Evolutionary conservation across 352 stramenopile genomes (phyloP).

Genomic region (Phytophthora citrophthora): DNA sequence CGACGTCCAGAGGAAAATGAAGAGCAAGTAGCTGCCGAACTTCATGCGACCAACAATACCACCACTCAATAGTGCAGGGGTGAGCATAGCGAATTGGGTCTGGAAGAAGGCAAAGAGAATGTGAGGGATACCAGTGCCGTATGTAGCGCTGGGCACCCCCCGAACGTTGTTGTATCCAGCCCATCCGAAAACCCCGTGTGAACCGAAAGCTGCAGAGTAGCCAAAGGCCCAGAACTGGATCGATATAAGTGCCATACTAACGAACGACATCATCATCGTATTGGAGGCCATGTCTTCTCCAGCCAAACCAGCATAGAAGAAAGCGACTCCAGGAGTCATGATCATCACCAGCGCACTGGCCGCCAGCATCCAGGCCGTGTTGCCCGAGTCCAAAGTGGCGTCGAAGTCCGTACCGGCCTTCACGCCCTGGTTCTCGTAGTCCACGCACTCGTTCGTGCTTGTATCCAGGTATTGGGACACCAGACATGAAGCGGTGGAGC

Average conservation of each 20-base stretch:
- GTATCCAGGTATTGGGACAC: slow-evolving; percentile 52
- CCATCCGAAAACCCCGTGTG: slow-evolving; percentile 70
- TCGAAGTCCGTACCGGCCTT: slow-evolving; percentile 31
- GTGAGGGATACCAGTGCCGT: slow-evolving; percentile 69
- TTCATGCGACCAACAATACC: slow-evolving; percentile 88
- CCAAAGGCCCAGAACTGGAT: slow-evolving; percentile 86
- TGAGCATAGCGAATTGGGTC: slow-evolving; percentile 85
- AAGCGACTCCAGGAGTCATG: slow-evolving; percentile 33
- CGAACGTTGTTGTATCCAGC: slow-evolving; percentile 69
- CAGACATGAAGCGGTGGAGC: slow-evolving; percentile 36
- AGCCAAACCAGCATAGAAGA: slow-evolving; percentile 83
- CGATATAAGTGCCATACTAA: slow-evolving; percentile 77
- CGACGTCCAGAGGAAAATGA: slow-evolving; percentile 81
- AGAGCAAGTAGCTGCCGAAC: slow-evolving; percentile 77
- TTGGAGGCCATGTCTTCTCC: slow-evolving; percentile 81
- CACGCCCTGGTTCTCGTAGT: slow-evolving; percentile 42
- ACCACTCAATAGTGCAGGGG: slow-evolving; percentile 73
- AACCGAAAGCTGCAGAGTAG: slow-evolving; percentile 77
- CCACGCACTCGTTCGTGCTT: slow-evolving; percentile 42
- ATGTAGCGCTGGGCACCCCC: slow-evolving; percentile 49
- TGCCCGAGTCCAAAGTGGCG: slow-evolving; percentile 37
- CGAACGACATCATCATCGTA: slow-evolving; percentile 88
- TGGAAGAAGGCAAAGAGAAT: slow-evolving; percentile 84
- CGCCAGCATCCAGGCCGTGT: slow-evolving; percentile 38
- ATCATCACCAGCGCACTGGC: slow-evolving; percentile 35